Percentiles rank a stretch among this genome's conserved stretches.
Conservation (phyloP, 176 grass and related monocot genomes). For the Phyllostachys edulis region DNA sequence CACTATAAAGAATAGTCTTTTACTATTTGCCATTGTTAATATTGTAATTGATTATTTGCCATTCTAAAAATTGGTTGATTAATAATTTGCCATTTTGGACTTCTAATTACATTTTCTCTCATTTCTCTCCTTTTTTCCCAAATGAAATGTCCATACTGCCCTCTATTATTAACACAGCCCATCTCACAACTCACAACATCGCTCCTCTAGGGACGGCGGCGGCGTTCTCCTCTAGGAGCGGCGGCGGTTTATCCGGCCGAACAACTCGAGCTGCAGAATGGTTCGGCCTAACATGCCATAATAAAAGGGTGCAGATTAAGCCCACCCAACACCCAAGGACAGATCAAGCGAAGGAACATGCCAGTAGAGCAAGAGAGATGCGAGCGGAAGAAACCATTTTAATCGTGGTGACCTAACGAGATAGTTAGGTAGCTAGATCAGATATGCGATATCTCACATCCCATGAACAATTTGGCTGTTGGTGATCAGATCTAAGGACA, state of each 20-base stretch:
- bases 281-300: conserved; percentile 2
- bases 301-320: background rate
- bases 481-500: background rate
- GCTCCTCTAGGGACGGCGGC: too few relatives aligned
- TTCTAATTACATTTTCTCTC: too few relatives aligned
- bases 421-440: background rate
- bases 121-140: too few relatives aligned
- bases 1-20: too few relatives aligned
- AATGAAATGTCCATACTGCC: too few relatives aligned
- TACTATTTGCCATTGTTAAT: too few relatives aligned
- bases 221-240: too few relatives aligned
- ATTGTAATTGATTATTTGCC: too few relatives aligned
- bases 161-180: too few relatives aligned
- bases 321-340: background rate
- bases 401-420: conserved; percentile 10
- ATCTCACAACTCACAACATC: too few relatives aligned
- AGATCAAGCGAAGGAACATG: background rate
- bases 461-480: background rate
- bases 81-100: too few relatives aligned
- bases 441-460: background rate
- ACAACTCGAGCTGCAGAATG: background rate
- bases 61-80: too few relatives aligned
- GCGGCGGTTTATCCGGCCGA: background rate
- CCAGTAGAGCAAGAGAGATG: background rate
- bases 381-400: background rate